These are phyloP conservation scores for Penicillium sp. DNA, from an alignment of 2,329 filamentous ascomycete species.

Conservation along the genomic window DNA sequence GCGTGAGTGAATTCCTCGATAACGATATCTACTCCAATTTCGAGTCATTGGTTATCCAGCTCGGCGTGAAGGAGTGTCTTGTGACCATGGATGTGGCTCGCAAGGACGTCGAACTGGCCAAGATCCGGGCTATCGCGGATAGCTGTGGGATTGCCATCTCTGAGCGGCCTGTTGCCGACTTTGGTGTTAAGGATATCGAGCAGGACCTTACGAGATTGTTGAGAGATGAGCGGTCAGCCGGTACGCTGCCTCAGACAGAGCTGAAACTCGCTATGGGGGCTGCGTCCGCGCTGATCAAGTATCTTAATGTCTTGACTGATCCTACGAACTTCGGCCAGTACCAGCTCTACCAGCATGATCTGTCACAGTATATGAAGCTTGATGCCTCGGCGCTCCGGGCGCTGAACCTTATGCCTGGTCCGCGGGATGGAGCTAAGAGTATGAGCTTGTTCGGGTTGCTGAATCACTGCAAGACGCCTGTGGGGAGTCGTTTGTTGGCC, in stretches of 20 bases:
- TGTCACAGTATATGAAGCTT: constrained; percentile 96
- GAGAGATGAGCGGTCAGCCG: constrained; percentile 71
- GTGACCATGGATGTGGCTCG: constrained; percentile 68
- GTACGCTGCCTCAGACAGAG: constrained; percentile 76
- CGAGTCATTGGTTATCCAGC: constrained; percentile 87
- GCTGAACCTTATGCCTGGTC: constrained; percentile 92
- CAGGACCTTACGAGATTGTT: constrained; percentile 82
- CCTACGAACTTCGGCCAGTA: constrained; percentile 94
- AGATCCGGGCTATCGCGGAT: constrained; percentile 79
- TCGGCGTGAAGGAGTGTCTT: constrained; percentile 88
- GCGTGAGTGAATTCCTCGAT: constrained; percentile 96
- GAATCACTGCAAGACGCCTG: constrained; percentile 94
- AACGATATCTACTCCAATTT: constrained; percentile 98
- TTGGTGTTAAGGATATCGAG: constrained; percentile 83
- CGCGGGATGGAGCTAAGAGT: constrained; percentile 85
- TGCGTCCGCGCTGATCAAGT: constrained; percentile 86
- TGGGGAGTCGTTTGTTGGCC: constrained; percentile 77
- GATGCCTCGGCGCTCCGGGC: constrained; percentile 90
- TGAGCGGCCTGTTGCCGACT: constrained; percentile 67
- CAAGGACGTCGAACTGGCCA: constrained; percentile 80
- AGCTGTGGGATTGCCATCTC: constrained; percentile 85
- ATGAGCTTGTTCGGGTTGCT: constrained; percentile 93
- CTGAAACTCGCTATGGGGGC: constrained; percentile 93
- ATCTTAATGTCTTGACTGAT: constrained; percentile 81
- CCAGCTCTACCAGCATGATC: constrained; percentile 90